Percentiles rank a stretch among this genome's conserved stretches.
phyloP scores from a whole-genome alignment of 345 rosid species.

The Carallia pectinifolia region DNA sequence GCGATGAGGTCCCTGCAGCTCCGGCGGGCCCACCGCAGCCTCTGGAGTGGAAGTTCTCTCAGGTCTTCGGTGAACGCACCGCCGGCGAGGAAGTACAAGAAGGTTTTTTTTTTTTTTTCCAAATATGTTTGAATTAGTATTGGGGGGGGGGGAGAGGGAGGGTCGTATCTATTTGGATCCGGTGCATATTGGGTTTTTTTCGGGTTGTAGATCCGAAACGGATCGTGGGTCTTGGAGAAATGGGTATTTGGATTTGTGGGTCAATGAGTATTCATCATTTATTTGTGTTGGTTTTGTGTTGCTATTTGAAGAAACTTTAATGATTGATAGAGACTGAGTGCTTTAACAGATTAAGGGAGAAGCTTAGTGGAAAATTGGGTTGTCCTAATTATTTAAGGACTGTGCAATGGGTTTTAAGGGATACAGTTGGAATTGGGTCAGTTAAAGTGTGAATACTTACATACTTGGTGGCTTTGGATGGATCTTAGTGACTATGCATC shows the following conservation, averaged over 20 bases:
- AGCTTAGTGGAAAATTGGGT: conserved; percentile 8
- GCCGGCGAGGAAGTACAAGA: conserved; percentile 98
- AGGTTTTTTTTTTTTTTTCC: conserved; percentile 4
- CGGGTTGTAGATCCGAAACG: conserved; percentile 55
- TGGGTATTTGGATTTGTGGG: conserved; percentile 29
- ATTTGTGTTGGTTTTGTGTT: conserved; percentile 9
- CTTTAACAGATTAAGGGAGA: conserved; percentile 3
- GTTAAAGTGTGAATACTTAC: neutral
- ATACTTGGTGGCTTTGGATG: conserved; percentile 10
- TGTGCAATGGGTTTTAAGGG: conserved; percentile 10
- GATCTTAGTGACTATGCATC: conserved; percentile 14
- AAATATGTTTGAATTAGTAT: neutral
- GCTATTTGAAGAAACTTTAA: conserved; percentile 8
- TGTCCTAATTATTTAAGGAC: neutral
- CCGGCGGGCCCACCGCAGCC: conserved; percentile 54
- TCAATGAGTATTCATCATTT: conserved; percentile 26
- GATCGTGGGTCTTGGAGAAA: conserved; percentile 31
- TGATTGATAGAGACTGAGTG: neutral
- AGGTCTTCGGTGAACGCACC: conserved; percentile 94
- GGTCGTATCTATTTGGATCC: conserved; percentile 40
- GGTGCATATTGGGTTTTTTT: conserved; percentile 35
- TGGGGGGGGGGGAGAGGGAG: neutral
- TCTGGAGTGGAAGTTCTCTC: conserved; percentile 96
- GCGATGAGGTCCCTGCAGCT: conserved; percentile 47
- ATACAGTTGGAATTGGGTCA: conserved; percentile 12